Evolutionary conservation across 345 rosid genomes (phyloP).

Genomic region (Eucalyptus sp.): DNA sequence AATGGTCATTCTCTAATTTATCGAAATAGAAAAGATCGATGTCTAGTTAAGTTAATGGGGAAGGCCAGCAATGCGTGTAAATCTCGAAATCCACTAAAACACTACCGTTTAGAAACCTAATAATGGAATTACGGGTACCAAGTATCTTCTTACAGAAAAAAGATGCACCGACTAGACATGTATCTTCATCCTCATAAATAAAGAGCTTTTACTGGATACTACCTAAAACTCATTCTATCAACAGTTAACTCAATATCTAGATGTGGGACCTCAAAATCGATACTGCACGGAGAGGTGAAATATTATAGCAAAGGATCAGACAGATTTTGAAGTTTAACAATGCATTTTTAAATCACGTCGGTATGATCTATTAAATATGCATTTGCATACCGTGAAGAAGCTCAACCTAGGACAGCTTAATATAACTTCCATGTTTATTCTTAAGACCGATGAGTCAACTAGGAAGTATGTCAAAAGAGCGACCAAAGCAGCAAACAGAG

Average conservation of each 20-base stretch:
- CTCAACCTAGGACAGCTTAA: not conserved
- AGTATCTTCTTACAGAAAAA: not conserved
- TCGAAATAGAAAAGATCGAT: no score
- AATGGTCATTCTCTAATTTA: no score
- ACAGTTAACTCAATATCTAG: accelerated
- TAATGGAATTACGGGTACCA: not conserved
- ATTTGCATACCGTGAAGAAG: accelerated
- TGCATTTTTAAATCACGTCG: no score
- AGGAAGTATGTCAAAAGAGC: not conserved
- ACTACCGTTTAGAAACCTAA: not conserved
- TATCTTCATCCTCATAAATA: not conserved
- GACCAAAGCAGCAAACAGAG: not conserved
- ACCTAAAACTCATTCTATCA: not conserved
- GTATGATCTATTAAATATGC: no score
- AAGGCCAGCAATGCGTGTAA: not conserved
- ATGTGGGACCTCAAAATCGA: no score
- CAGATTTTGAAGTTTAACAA: not conserved
- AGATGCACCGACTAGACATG: no score
- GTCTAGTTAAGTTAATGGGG: not conserved
- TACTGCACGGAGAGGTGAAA: not conserved
- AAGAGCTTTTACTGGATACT: not conserved
- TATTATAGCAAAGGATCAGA: not conserved
- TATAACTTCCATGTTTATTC: not conserved
- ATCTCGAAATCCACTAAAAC: not conserved
- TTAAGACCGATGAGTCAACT: not conserved